Base-by-base conservation (phyloP, 1,284 basidiomycete species). In the Taiwanofungus camphoratus region DNA sequence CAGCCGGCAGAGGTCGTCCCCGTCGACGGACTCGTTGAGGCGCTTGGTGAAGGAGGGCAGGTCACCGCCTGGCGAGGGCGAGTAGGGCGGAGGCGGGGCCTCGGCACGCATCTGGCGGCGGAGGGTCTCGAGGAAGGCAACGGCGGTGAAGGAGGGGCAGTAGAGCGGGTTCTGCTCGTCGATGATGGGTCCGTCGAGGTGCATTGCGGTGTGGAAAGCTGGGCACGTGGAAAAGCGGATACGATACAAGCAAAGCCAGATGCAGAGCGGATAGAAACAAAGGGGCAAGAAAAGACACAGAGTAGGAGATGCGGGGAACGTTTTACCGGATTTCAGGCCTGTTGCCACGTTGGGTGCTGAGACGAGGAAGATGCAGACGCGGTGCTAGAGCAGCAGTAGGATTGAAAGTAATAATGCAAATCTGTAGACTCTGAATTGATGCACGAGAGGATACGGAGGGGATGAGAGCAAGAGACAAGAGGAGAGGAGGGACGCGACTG, bases 131-230 rank as follows among this genome's bases (percentile, higher is more conserved):
- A 74, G 57, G 52, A 68, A 76, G 15, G 60, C 52, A 36, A 60
- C 53, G n/a, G 70, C 69, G 44, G 70, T 55, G 6, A 74, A 50
- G 26, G 62, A 52, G 13, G 73, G 73, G 42, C 59, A 61, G 47
- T 61, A 61, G 36, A 54, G 51, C 12, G 59, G 59, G 34, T 61
- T 61, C 9, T 51, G 32, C 3, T 52, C 48, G 41, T 59, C 57
- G 13, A 48, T 37, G 26, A 49, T 38, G 15, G 47, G 51, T 39
- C 15, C 30, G 21, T 46, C 23, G 37, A 15, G 23, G 30, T 13
- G 38, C 24, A 40, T 36, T 16, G n/a, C 38, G 29, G 30, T 21
- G 20, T 13, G 0, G 13, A 36, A 2, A 36, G 19, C 7, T 21
- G 16, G 24, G 5, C 24, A 8, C 7, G 37, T 12, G 1, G 18